Evolutionary conservation across 2,329 filamentous ascomycete species (phyloP), one percentile per base, ranked within the genome.

Genomic region (Chaetothyriales sp.): DNA sequence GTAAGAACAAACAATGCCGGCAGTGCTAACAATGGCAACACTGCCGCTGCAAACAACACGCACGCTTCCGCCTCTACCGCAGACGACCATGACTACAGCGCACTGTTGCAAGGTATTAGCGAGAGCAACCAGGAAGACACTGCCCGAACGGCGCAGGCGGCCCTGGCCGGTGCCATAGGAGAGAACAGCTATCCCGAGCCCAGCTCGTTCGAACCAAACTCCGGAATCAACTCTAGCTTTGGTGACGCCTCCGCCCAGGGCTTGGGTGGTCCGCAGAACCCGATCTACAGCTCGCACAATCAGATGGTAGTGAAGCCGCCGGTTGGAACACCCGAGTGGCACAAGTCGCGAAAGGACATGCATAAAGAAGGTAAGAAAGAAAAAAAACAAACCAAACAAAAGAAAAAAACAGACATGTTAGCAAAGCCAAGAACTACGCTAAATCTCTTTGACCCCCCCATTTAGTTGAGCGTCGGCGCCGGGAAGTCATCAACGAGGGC

Each of bases 401-500:
- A n/a, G n/a, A n/a, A n/a, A n/a, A n/a, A n/a, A n/a, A n/a, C n/a
- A n/a, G n/a, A n/a, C n/a, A n/a, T n/a, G n/a, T n/a, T n/a, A 32
- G 4, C 26, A 32, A 46, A 32, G 28, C 28, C 28, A 32, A 32
- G 28, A n/a, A 50, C 22, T n/a, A 45, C 26, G n/a, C 43, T 43
- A 25, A 50, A 26, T 10, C 45, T 39, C 18, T 26, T 36, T 55
- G 42, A 54, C 45, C n/a, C n/a, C n/a, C n/a, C n/a, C n/a, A n/a
- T n/a, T n/a, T 12, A 96, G 92, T 98, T 55, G 92, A 98, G 70
- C 87, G 92, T 54, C 86, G 92, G 53, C 87, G 92, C 44, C 86
- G 92, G 56, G 92, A 98, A 69, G 95, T 92, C 0, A 98, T 98
- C 66, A 98, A 98, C 59, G 92, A 98, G 69, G 92, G 92, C 47